These are phyloP conservation scores for Backusella parvicylindrica DNA, from an alignment of 192 early-diverging fungal species.

Conservation along the genomic window DNA sequence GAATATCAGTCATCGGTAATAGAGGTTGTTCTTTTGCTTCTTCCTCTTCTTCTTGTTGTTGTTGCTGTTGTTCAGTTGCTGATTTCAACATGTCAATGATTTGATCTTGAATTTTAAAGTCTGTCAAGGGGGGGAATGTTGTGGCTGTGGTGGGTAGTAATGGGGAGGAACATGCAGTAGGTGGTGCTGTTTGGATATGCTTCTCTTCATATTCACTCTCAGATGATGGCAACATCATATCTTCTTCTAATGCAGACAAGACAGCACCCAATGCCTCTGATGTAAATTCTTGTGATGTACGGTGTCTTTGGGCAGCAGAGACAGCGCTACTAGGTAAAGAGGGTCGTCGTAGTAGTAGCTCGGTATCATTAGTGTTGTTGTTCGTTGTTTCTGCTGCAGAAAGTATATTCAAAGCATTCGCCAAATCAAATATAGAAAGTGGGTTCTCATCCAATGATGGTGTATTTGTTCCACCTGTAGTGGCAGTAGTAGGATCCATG, in stretches of 20 bases:
- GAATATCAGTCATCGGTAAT: not conserved
- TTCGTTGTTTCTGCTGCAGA: not conserved
- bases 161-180: conserved; percentile 22
- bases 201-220: not conserved
- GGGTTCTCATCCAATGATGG: not conserved
- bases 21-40: not conserved
- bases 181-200: conserved; percentile 14
- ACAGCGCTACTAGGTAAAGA: conserved; percentile 18
- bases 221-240: not conserved
- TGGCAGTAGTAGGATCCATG: not conserved
- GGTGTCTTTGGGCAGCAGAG: conserved; percentile 3
- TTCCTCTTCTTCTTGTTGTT: not conserved
- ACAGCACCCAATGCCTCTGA: conserved; percentile 9
- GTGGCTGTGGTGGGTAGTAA: not conserved
- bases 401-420: not conserved
- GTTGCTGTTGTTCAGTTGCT: not conserved
- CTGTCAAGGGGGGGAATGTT: not conserved
- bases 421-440: conserved; percentile 14
- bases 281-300: not conserved
- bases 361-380: not conserved
- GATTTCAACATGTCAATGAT: conserved; percentile 13
- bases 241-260: conserved; percentile 14
- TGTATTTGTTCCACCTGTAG: not conserved
- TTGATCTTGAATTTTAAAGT: conserved; percentile 17
- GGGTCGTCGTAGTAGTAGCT: conserved; percentile 7